Evolutionary conservation across 345 rosid species (phyloP), one percentile per base, ranked within the genome.

Genomic region (Eucalyptus sp.): DNA sequence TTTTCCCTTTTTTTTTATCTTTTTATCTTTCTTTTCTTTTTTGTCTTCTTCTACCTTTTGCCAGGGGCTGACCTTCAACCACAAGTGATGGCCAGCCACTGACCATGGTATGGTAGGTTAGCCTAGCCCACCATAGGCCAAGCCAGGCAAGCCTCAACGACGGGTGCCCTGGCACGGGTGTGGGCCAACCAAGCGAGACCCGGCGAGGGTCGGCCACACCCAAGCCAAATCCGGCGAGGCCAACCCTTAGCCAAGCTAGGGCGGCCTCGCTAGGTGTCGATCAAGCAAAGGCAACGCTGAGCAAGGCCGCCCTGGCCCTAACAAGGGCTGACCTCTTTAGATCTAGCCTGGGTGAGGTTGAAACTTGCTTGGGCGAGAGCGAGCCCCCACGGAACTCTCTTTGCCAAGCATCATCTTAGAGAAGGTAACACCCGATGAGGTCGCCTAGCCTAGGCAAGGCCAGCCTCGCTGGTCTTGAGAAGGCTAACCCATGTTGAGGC

Each of bases 61-160:
- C 58, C 2, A 3, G 0, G 3, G 58, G 25, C 2, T 52, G 0
- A 10, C 56, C 24, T 52, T 1, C 1, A 0, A 1, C 10, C 58
- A 7, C 0, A 7, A 0, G 10, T 0, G 1, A 52, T 52, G 58
- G 10, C 10, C 0, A 52, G 1, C 58, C 58, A 18, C 0, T 0
- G 0, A 0, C 25, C 58, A 52, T 52, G 10, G 25, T 1, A 52
- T 52, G 10, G 25, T 0, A 0, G 0, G 58, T 52, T 52, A 0
- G 25, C 58, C 22, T 52, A 52, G 24, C 58, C 56, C 24, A 52
- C 58, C 22, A 52, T 52, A 52, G 24, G 56, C n/a, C n/a, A n/a
- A n/a, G n/a, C n/a, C n/a, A n/a, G 58, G 58, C 58, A 18, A 52
- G 5, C 10, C 58, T 25, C 0, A 52, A 52, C 18, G 5, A 52